Evolutionary conservation across 768 basidiomycete genomes (phyloP).

Genomic region (Termitomyces sp.): DNA sequence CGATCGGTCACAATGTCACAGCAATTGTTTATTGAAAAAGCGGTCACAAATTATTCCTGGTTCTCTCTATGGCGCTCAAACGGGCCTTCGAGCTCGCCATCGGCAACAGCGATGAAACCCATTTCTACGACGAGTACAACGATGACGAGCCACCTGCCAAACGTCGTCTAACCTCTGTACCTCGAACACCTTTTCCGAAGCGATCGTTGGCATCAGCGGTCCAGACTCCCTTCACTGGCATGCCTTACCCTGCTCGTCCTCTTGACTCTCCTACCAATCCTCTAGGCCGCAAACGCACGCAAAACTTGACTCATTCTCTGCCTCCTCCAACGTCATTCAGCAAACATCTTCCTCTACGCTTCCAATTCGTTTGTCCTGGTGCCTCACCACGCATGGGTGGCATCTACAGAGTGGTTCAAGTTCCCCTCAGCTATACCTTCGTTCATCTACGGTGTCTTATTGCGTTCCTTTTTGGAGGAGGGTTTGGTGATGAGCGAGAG

Average conservation of each 20-base stretch:
- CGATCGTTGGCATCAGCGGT: conserved; percentile 21
- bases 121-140: not conserved
- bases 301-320: conserved; percentile 33
- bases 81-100: conserved; percentile 14
- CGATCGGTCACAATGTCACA: conserved; percentile 19
- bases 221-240: conserved; percentile 25
- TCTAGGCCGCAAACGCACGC: conserved; percentile 53
- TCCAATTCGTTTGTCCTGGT: conserved; percentile 49
- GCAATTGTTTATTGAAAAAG: conserved; percentile 8
- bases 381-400: conserved; percentile 37
- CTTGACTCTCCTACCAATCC: conserved; percentile 73
- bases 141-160: conserved; percentile 14
- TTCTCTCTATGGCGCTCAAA: conserved; percentile 13
- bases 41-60: not conserved
- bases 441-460: conserved; percentile 61
- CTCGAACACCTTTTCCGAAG: conserved; percentile 22
- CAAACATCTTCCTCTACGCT: conserved; percentile 60
- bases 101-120: not conserved
- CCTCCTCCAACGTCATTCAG: conserved; percentile 47
- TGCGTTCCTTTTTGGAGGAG: conserved; percentile 53
- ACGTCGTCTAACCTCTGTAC: conserved; percentile 15
- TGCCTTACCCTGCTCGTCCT: conserved; percentile 45
- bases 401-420: conserved; percentile 62
- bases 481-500: conserved; percentile 12
- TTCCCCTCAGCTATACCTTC: conserved; percentile 69